These are phyloP conservation scores for Raphanus sativus DNA, from an alignment of 345 rosid genomes.

Conservation along the genomic window DNA sequence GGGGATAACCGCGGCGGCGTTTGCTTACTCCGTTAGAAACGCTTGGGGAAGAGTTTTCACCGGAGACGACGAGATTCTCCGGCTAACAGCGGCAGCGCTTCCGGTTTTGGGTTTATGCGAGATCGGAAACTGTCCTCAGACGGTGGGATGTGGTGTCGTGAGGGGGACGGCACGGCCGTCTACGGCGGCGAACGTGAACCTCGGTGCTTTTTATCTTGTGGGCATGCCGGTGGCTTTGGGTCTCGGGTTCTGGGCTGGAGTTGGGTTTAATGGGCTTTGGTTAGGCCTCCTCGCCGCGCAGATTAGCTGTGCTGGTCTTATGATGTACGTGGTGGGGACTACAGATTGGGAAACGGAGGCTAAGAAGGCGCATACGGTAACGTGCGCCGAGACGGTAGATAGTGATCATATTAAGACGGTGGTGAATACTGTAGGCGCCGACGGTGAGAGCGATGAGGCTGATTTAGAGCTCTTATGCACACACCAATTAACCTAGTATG, in stretches of 20 bases:
- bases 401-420: slow-evolving; percentile 5
- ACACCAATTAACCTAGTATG: too few relatives aligned
- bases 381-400: slow-evolving; percentile 39
- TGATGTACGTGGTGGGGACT: slow-evolving; percentile 74
- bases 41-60: slow-evolving; percentile 86
- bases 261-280: slow-evolving; percentile 91
- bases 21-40: slow-evolving; percentile 63
- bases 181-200: slow-evolving; percentile 83
- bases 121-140: slow-evolving; percentile 92
- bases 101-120: slow-evolving; percentile 84
- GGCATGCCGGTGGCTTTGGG: slow-evolving; percentile 94
- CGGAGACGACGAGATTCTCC: slow-evolving; percentile 56
- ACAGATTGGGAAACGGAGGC: slow-evolving; percentile 83
- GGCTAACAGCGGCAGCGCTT: slow-evolving; percentile 71
- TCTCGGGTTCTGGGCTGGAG: slow-evolving; percentile 62
- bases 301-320: slow-evolving; percentile 73
- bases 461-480: too few relatives aligned
- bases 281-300: slow-evolving; percentile 86
- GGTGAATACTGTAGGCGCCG: slow-evolving; percentile 9
- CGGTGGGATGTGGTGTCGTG: slow-evolving; percentile 89
- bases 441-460: slow-evolving; percentile 40
- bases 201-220: slow-evolving; percentile 80
- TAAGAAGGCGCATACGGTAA: slow-evolving; percentile 56
- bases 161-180: slow-evolving; percentile 89
- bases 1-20: slow-evolving; percentile 65